Base-by-base conservation (phyloP, 2,329 filamentous ascomycete species). In the Alternaria novae-zelandiae region DNA sequence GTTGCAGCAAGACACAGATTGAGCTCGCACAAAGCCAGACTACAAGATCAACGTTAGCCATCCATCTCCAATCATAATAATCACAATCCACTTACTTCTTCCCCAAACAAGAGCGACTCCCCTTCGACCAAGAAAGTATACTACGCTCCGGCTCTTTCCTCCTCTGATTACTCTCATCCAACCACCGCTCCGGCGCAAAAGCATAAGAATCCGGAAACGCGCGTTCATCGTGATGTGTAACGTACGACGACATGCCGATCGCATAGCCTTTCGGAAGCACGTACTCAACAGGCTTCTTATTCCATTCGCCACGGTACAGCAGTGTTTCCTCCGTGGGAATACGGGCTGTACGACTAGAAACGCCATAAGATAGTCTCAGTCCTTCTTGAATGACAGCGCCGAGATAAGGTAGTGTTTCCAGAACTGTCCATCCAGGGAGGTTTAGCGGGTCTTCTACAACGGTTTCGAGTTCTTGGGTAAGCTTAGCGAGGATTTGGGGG, bases 301-400 rank as follows among this genome's bases (percentile, higher is more conserved):
- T 65, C 72, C 72, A 72, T 12, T 74, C 72, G 21, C 72, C 72
- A 30, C 66, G 70, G 45, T 73, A 74, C 2, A 73, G 13, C 4
- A 74, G 44, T 20, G 63, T 71, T 20, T 74, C 72, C 21, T 71
- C 70, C 2, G 72, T 72, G 1, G 72, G 66, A 1, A 74, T 64
- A 30, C 72, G 70, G 2, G 72, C 72, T 11, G 72, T 74, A 7
- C 72, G 70, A 43, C 70, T 72, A 6, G 72, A 73, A 2, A 74
- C 71, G 28, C 72, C 72, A 25, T 74, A 74, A 3, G 71, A 73
- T 2, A 74, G 26, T 44, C 72, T 75, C 28, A 79, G 65, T 9
- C 72, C 77, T 54, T 80, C 78, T 32, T 71, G 64, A 3, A 79
- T 71, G 15, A 76, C 70, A 20, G 76, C 78, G 17, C 71, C 69